Base-by-base conservation (phyloP, 805 yeast genomes). In the Saturnispora quitensis region DNA sequence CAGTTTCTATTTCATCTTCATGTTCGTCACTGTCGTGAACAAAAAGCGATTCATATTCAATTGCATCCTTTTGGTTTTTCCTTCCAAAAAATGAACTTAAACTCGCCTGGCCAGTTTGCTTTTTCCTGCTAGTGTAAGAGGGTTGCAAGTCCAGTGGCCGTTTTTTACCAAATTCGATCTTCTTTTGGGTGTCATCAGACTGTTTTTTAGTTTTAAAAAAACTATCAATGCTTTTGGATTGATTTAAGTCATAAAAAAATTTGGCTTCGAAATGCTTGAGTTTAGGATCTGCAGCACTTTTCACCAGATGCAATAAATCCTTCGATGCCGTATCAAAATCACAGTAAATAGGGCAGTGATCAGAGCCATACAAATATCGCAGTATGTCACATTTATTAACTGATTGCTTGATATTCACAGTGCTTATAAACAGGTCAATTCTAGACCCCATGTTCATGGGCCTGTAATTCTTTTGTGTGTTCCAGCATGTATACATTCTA, bases 401-500 rank as follows among this genome's bases (percentile, higher is more conserved):
- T 0, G 80, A 74, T 43, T 72, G 65, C 3, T 61, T 55, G 1
- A 84, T 55, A 0, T 56, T 58, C 8, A 67, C 55, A 25, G 84
- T 75, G 0, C 76, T 66, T 6, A 89, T 64, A 5, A 91, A 81
- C 57, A 84, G 75, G 64, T 91, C 99, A 24, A 91, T 84, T 50
- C 99, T 72, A 2, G 97, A 85, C 0, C 99, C 97, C 65, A 76
- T 85, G 62, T 91, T 91, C 1, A 83, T 72, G 1, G 93, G 89
- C 31, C 99, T 69, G 20, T 86, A 76, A 58, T 85, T 85, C 48
- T 78, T 77, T 58, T 82, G 67, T 2, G 89, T 85, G 65, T 89
- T 90, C 99, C 99, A 91, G 45, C 90, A 93, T 0, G 97, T 89
- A 62, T 85, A 93, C 78, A 89, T 73, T 22, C 78, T 81, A 60